Percentiles rank a stretch among this genome's conserved stretches.
Conservation (phyloP, 2,329 filamentous ascomycete genomes). For the Beauveria caledonica region DNA sequence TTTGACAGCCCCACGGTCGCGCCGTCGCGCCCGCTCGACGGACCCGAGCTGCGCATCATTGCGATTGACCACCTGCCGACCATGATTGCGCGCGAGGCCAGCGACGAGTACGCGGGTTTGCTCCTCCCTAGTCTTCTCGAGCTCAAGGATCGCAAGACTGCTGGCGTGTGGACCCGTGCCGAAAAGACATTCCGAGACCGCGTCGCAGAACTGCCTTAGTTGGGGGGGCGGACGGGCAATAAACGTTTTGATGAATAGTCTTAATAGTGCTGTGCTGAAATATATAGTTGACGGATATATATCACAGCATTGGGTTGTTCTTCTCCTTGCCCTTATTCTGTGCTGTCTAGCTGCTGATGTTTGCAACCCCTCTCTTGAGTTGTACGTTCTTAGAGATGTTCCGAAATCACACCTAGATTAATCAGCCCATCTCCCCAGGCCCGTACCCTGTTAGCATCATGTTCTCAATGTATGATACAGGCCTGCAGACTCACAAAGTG, state of each 20-base stretch:
- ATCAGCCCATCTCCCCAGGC: background rate
- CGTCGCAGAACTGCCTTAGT: slow-evolving; percentile 10
- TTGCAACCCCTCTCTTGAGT: too few relatives aligned
- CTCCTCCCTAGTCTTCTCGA: slow-evolving; percentile 68
- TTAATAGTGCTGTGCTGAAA: background rate
- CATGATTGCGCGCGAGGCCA: slow-evolving; percentile 72
- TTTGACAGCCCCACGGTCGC: slow-evolving; percentile 75
- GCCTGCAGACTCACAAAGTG: background rate
- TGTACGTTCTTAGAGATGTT: background rate
- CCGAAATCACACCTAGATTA: background rate
- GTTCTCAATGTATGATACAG: background rate
- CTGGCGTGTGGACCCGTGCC: slow-evolving; percentile 70
- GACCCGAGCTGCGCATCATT: slow-evolving; percentile 64
- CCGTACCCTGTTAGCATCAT: background rate
- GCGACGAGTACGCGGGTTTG: slow-evolving; percentile 70
- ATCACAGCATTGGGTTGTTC: too few relatives aligned
- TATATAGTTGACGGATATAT: background rate
- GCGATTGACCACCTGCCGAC: slow-evolving; percentile 75
- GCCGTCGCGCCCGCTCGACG: slow-evolving; percentile 48
- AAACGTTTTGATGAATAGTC: too few relatives aligned
- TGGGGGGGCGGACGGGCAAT: background rate
- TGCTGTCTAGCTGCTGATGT: too few relatives aligned
- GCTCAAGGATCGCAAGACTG: slow-evolving; percentile 62
- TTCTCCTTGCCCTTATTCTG: too few relatives aligned
- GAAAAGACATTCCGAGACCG: slow-evolving; percentile 71